Evolutionary conservation across 2,329 filamentous ascomycete species (phyloP).

Genomic region (Blastomyces parvus): DNA sequence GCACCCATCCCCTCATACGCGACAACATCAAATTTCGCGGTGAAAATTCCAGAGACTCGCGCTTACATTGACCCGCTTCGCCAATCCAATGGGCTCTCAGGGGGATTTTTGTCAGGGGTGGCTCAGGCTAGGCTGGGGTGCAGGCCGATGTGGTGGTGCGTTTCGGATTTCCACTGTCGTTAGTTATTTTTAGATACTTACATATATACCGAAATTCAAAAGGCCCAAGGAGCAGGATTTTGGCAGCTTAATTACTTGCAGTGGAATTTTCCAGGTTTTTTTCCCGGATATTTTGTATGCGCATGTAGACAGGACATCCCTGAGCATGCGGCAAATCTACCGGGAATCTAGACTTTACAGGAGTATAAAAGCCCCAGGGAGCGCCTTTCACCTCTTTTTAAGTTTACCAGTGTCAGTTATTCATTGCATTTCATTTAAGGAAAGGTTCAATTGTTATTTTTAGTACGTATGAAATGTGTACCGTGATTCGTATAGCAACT

Average conservation of each 20-base stretch:
- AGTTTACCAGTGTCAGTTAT: no score
- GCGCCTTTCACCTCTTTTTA: no score
- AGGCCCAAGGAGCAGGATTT: neutral
- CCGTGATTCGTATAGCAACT: no score
- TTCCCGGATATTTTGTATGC: neutral
- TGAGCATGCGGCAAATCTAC: no score
- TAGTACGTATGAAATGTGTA: no score
- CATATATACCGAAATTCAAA: neutral
- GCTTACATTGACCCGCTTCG: neutral
- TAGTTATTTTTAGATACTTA: neutral
- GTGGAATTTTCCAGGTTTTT: no score
- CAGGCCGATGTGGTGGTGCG: neutral
- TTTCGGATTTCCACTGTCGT: neutral
- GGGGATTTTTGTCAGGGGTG: neutral
- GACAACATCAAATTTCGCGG: neutral
- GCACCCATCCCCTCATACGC: neutral
- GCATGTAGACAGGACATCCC: no score
- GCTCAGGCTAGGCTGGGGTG: neutral
- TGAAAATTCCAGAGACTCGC: neutral
- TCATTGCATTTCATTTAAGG: no score
- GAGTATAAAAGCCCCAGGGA: no score
- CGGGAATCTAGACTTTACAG: no score
- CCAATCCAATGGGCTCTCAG: neutral
- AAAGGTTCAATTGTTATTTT: no score
- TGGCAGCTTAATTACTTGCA: no score